Conservation (phyloP, 805 yeast genomes). For the Candida argentea region DNA sequence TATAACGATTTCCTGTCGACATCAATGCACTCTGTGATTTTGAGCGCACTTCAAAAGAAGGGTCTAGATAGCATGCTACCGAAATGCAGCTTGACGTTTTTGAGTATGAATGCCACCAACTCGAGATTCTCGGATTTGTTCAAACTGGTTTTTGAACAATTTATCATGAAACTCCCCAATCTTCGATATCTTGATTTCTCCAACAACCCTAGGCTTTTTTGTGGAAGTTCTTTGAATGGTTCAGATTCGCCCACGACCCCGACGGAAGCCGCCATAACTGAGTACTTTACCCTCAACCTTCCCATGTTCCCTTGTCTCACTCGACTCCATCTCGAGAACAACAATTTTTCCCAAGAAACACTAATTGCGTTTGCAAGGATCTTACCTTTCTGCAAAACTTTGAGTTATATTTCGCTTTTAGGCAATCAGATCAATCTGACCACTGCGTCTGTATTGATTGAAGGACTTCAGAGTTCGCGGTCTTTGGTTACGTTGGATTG, state of each 20-base stretch:
- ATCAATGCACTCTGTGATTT: constrained; percentile 24
- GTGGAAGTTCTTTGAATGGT: background rate
- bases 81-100: constrained; percentile 24
- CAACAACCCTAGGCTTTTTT: constrained; percentile 52
- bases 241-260: background rate
- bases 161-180: constrained; percentile 43
- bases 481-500: constrained; percentile 64
- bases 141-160: constrained; percentile 41
- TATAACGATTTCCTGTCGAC: constrained; percentile 56
- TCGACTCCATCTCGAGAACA: constrained; percentile 64
- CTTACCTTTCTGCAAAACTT: constrained; percentile 53
- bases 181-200: constrained; percentile 71
- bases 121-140: constrained; percentile 37
- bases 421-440: constrained; percentile 56
- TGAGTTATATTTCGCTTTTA: constrained; percentile 59
- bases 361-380: constrained; percentile 55
- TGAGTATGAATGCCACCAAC: constrained; percentile 60
- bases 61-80: constrained; percentile 11
- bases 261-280: constrained; percentile 25
- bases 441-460: constrained; percentile 55
- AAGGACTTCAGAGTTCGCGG: constrained; percentile 57
- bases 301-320: constrained; percentile 59
- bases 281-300: constrained; percentile 48
- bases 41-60: constrained; percentile 17
- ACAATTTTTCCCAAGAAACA: constrained; percentile 46